Conservation (phyloP, 352 stramenopile species). For the Blastocystis hominis region DNA sequence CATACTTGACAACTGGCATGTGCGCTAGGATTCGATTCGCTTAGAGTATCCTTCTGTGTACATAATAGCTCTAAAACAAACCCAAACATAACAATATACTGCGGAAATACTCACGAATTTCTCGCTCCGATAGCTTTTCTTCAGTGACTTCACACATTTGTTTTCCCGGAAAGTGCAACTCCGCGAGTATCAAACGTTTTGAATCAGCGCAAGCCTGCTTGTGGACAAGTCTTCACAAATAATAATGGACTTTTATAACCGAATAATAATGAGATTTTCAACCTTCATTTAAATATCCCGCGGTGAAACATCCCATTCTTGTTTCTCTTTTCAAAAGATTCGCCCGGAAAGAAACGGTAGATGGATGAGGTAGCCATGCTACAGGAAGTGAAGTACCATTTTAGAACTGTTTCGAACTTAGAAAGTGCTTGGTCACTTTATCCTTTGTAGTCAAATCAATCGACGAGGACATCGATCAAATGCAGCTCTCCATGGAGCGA, state of each 20-base stretch:
- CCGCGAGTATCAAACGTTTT: too few species aligned
- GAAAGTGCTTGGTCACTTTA: background rate
- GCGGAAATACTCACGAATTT: constrained; percentile 27
- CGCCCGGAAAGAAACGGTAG: background rate
- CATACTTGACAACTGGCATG: too few species aligned
- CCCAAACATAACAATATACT: background rate
- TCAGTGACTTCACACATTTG: background rate
- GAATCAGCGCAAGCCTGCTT: too few species aligned
- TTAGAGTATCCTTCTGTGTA: background rate
- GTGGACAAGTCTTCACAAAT: too few species aligned
- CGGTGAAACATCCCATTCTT: background rate
- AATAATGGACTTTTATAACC: too few species aligned
- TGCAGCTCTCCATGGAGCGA: background rate
- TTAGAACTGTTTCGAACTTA: background rate
- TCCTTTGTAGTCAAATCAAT: constrained; percentile 24
- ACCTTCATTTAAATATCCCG: background rate
- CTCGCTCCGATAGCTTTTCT: background rate
- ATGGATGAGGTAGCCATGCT: background rate
- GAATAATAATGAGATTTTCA: background rate
- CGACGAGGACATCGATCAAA: background rate
- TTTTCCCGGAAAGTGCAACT: background rate
- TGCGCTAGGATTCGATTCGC: background rate
- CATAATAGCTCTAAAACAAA: background rate
- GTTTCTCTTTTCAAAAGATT: background rate
- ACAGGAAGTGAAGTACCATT: background rate